A percentile compares a stretch with the other conserved stretches of the same genome.
phyloP scores from a whole-genome alignment of 345 rosid genomes.

The Luvunga scandens region DNA sequence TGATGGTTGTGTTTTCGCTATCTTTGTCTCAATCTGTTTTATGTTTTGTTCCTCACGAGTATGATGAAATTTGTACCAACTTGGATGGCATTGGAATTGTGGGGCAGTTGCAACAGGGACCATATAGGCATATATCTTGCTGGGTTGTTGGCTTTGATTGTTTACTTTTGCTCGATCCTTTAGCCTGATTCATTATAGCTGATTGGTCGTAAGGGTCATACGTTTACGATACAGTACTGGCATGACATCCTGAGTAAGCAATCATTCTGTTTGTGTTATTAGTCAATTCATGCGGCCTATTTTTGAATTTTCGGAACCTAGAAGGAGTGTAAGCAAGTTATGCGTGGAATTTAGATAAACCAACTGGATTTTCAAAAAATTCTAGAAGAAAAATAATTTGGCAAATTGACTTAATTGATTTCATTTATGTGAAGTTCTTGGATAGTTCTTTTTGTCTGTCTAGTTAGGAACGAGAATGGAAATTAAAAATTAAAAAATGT shows the following conservation, averaged over 20 bases:
- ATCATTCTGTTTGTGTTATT: neutral
- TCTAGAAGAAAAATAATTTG: no score
- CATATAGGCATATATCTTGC: neutral
- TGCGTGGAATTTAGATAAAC: no score
- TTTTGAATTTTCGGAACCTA: neutral
- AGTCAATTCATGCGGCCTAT: neutral
- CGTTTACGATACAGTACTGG: neutral
- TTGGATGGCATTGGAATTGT: slow-evolving; percentile 1
- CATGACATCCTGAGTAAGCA: neutral
- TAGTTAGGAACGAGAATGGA: no score
- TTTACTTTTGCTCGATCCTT: neutral
- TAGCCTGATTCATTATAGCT: neutral
- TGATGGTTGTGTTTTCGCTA: neutral
- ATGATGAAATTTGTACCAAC: slow-evolving; percentile 12
- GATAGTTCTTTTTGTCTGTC: no score
- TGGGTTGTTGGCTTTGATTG: slow-evolving; percentile 8
- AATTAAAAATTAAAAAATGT: no score
- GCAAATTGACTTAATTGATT: no score
- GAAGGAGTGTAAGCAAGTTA: no score
- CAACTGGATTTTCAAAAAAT: no score
- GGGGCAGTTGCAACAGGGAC: slow-evolving; percentile 4
- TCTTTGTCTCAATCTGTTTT: neutral
- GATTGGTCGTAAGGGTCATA: neutral
- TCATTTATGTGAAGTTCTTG: no score
- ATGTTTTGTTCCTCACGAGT: neutral